These are phyloP conservation scores for Lomentospora prolificans DNA, from an alignment of 2,329 filamentous ascomycete genomes.

Conservation along the genomic window DNA sequence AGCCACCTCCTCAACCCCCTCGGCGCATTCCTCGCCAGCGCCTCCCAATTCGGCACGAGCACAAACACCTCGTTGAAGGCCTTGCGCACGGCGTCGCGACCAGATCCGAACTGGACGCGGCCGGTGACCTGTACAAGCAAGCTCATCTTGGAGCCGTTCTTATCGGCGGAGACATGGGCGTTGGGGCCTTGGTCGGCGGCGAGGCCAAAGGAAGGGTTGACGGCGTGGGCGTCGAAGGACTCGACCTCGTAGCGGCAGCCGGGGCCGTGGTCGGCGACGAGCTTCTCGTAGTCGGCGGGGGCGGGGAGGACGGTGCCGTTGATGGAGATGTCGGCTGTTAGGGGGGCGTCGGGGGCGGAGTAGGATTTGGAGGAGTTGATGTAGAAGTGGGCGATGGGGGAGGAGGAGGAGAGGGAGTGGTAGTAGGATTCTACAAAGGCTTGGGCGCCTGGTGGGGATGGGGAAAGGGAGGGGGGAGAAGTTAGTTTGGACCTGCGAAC, in stretches of 20 bases:
- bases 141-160: constrained; percentile 50
- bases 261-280: constrained; percentile 55
- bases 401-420: constrained; percentile 56
- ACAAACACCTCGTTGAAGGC: constrained; percentile 75
- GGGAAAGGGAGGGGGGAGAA: too few relatives aligned
- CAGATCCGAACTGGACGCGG: constrained; percentile 57
- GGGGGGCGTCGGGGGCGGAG: constrained; percentile 34
- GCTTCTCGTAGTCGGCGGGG: constrained; percentile 54
- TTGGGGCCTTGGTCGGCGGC: constrained; percentile 40
- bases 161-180: constrained; percentile 31
- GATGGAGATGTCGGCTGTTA: constrained; percentile 63
- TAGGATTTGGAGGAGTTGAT: constrained; percentile 46
- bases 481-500: background rate
- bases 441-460: constrained; percentile 10
- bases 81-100: constrained; percentile 50
- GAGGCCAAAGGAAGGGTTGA: constrained; percentile 57
- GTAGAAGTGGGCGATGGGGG: constrained; percentile 60
- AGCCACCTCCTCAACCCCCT: constrained; percentile 50
- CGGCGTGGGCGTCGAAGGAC: constrained; percentile 65
- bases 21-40: constrained; percentile 40
- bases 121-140: constrained; percentile 68
- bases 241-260: constrained; percentile 61
- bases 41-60: constrained; percentile 66
- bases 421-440: constrained; percentile 46
- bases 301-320: constrained; percentile 62